Evolutionary conservation across 257 asterid genomes (phyloP).

Genomic region (Solanum clarkiae): DNA sequence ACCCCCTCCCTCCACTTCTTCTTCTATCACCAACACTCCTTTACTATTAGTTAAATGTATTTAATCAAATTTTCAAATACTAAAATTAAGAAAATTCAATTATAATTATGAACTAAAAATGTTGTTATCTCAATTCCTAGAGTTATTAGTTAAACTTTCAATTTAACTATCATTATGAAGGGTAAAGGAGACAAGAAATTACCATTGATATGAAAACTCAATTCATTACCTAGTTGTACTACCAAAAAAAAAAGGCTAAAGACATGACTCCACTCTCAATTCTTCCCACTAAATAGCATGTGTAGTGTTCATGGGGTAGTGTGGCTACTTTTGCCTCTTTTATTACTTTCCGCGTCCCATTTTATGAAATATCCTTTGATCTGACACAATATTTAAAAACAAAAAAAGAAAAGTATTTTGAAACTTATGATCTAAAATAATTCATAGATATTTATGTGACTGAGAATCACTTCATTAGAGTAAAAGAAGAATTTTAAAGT

Average conservation of each 20-base stretch:
- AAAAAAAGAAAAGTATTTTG: too few relatives aligned
- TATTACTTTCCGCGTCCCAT: too few relatives aligned
- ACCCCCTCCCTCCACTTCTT: not conserved
- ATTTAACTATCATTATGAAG: not conserved
- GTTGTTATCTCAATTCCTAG: not conserved
- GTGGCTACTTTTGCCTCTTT: slow-evolving; percentile 30
- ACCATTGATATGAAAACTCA: not conserved
- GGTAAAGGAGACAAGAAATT: not conserved
- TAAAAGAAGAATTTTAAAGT: too few relatives aligned
- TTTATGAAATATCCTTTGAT: too few relatives aligned
- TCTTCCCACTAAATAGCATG: slow-evolving; percentile 28
- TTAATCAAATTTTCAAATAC: not conserved
- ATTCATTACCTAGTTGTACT: not conserved
- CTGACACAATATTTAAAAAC: too few relatives aligned
- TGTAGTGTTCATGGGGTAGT: slow-evolving; percentile 33
- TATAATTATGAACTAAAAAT: not conserved
- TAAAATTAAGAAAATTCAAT: not conserved
- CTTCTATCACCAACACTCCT: not conserved
- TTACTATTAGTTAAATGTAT: not conserved
- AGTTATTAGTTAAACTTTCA: not conserved
- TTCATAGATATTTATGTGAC: too few relatives aligned
- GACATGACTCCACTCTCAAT: slow-evolving; percentile 32
- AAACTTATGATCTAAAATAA: too few relatives aligned
- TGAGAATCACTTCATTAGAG: too few relatives aligned
- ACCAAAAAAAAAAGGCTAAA: not conserved